Evolutionary conservation across 1,284 basidiomycete species (phyloP).

Genomic region (Phylloporus sp.): DNA sequence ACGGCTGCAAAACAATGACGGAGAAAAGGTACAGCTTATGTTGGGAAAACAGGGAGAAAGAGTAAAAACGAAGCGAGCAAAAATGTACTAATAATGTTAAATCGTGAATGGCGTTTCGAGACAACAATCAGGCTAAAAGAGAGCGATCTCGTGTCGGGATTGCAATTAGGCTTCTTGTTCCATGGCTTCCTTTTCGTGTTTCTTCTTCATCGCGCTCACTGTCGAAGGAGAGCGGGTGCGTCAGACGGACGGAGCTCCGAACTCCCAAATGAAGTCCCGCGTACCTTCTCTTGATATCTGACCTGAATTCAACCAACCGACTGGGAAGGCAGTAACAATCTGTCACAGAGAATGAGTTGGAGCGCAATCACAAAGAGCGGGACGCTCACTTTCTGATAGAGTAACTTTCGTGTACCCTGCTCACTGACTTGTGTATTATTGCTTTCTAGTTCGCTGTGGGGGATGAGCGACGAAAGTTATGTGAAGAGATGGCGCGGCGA

Average conservation of each 20-base stretch:
- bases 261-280: constrained; percentile 12
- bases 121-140: background rate
- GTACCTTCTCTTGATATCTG: constrained; percentile 61
- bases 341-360: constrained; percentile 19
- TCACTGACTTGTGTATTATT: constrained; percentile 74
- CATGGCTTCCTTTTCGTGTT: constrained; percentile 64
- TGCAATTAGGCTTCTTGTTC: constrained; percentile 47
- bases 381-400: constrained; percentile 71
- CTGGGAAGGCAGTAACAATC: constrained; percentile 75
- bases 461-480: background rate
- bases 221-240: background rate
- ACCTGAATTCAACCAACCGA: constrained; percentile 47
- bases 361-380: background rate
- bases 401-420: constrained; percentile 72
- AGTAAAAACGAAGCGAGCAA: background rate
- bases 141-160: background rate
- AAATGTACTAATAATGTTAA: constrained; percentile 32
- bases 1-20: background rate
- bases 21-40: background rate
- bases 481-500: constrained; percentile 33
- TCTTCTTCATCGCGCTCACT: constrained; percentile 84
- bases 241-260: background rate
- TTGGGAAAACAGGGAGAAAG: background rate
- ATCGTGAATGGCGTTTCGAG: constrained; percentile 2
- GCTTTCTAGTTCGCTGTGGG: constrained; percentile 61